Base-by-base conservation (phyloP, 2,329 filamentous ascomycete genomes). In the Curvularia sp. region DNA sequence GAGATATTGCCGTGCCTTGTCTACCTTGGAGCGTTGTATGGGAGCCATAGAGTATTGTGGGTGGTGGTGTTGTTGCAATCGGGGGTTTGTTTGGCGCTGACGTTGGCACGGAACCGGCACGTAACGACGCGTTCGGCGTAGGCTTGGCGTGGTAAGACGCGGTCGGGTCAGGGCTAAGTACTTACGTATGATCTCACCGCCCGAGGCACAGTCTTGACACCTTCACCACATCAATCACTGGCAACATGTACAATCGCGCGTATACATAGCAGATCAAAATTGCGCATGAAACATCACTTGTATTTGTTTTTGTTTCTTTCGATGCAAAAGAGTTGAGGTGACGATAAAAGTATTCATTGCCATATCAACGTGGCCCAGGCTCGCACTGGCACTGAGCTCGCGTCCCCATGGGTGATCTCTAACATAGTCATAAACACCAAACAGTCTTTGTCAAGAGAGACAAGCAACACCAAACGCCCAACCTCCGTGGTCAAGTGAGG, bases 1-100 rank as follows among this genome's bases (percentile, higher is more conserved):
- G 57, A 89, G 81, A 71, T 73, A 80, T 47, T 80, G 78, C 43
- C 81, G 78, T 27, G 82, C 83, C 53, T 80, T 75, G 60, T 83
- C 79, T 41, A 78, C 67, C 53, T 76, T 80, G 7, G 80, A 77
- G 28, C 74, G 72, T 28, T 75, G 69, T 34, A 74, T 73, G 30
- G 76, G 77, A 36, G 78, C 74, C 79, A 81, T 81, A 53, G 30
- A 38, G n/a, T 53, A 27, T 49, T 80, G 52, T 32, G 43, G 23
- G 56, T 34, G 43, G 19, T 30, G 53, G 52, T 49, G 57, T 55
- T 56, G 59, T 56, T 42, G 60, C 57, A 56, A 56, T 66, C 27
- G 64, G 57, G 57, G 59, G 66, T 65, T 57, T 36, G 25, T 52
- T 59, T 55, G 49, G 51, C 43, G 68, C 69, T 73, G 64, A 74